Evolutionary conservation across 2,329 filamentous ascomycete species (phyloP), one percentile per base, ranked within the genome.

Genomic region (Phaeosphaeria sp.): DNA sequence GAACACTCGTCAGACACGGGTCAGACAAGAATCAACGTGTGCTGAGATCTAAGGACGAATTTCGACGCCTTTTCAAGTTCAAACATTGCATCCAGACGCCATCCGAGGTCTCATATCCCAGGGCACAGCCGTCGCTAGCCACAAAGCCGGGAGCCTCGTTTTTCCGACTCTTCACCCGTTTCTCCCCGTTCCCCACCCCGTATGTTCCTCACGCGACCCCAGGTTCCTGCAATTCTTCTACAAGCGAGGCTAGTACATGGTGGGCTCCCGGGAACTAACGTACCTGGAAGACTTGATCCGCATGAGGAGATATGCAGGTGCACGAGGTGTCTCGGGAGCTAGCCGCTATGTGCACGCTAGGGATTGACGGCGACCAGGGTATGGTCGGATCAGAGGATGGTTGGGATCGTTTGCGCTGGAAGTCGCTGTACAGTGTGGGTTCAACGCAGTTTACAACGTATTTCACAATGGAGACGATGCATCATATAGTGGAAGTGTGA

Each of bases 201-300:
- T 49, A 27, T 18, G 33, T 49, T 40, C 22, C 46, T 47, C 54
- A 55, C 44, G 53, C 55, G 54, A 55, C 51, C 20, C 43, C 51
- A 47, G 20, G 20, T 20, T 24, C 21, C n/a, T n/a, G 27, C 22
- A 17, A 9, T 33, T n/a, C 22, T 17, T 49, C 20, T 40, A 17
- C 20, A 39, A 24, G 33, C 27, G 20, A 49, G 30, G 33, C 47
- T 49, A 49, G 15, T 7, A 46, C 5, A 33, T 20, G n/a, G 25
- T 21, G 25, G 22, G 18, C 20, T 40, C 9, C 27, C n/a, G 39
- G 40, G 45, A 51, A 33, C 51, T 44, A 51, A 45, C 49, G 30
- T 36, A 36, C 6, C 30, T 13, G 49, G 42, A 30, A 40, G 22
- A 33, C 22, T 40, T 17, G 48, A 9, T 20, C 44, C 22, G 44